Conservation (phyloP, 1,284 basidiomycete genomes). For the Exobasidium rhododendri region DNA sequence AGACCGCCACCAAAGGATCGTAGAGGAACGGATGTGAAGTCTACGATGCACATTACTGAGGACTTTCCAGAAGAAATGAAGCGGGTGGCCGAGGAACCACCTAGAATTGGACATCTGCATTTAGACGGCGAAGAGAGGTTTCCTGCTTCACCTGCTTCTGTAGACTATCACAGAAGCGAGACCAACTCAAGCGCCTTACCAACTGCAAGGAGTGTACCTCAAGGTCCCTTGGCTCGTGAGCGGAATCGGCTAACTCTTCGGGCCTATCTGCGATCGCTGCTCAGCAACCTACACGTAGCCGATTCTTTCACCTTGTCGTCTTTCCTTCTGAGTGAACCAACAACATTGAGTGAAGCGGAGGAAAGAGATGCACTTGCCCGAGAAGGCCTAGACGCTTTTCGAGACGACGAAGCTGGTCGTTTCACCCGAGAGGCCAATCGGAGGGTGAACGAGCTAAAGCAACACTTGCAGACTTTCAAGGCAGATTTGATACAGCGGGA, state of each 20-base stretch:
- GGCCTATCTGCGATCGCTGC: constrained; percentile 78
- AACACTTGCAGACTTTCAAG: constrained; percentile 80
- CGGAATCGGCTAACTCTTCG: constrained; percentile 93
- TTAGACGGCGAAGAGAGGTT: background rate
- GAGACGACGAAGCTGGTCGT: constrained; percentile 79
- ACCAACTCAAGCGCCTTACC: background rate
- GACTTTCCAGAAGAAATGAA: background rate
- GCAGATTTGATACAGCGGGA: constrained; percentile 73
- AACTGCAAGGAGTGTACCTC: constrained; percentile 16
- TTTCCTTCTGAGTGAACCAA: constrained; percentile 79
- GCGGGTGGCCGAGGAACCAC: background rate
- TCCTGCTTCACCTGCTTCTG: background rate
- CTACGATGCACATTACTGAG: constrained; percentile 11
- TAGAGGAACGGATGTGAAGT: constrained; percentile 29
- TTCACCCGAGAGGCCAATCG: constrained; percentile 84
- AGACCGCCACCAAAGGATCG: constrained; percentile 43
- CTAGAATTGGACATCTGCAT: constrained; percentile 5
- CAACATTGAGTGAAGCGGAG: constrained; percentile 70
- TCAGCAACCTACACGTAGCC: constrained; percentile 68
- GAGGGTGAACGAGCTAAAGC: constrained; percentile 80
- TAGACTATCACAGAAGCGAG: background rate
- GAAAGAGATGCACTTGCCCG: constrained; percentile 72
- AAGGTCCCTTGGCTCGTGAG: constrained; percentile 61
- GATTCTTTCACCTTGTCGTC: constrained; percentile 80
- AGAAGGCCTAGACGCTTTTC: constrained; percentile 82